These are phyloP conservation scores for Penicillium sp. DNA, from an alignment of 2,329 filamentous ascomycete species.

Conservation along the genomic window DNA sequence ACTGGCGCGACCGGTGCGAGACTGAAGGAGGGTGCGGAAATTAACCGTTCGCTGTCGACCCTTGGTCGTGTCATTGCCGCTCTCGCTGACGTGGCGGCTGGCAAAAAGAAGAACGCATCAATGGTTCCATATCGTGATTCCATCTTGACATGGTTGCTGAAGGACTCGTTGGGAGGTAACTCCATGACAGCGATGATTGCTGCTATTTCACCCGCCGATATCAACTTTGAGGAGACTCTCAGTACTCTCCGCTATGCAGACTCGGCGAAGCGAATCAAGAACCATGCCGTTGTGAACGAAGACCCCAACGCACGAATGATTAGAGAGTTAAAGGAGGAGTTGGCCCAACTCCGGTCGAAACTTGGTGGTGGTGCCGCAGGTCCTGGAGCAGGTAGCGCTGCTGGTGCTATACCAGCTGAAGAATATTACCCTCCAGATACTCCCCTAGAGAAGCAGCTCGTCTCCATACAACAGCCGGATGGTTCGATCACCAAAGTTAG, in stretches of 20 bases:
- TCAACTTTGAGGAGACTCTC: slow-evolving; percentile 98
- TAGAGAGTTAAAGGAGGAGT: slow-evolving; percentile 88
- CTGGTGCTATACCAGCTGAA: slow-evolving; percentile 53
- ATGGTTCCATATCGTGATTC: slow-evolving; percentile 96
- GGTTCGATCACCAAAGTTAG: slow-evolving; percentile 88
- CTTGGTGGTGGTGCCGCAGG: slow-evolving; percentile 55
- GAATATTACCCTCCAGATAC: slow-evolving; percentile 88
- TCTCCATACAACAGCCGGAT: slow-evolving; percentile 80
- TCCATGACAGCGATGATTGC: slow-evolving; percentile 99
- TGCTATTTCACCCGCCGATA: slow-evolving; percentile 93
- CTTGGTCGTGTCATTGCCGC: slow-evolving; percentile 95
- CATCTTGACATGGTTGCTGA: slow-evolving; percentile 88
- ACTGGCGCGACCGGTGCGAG: slow-evolving; percentile 92
- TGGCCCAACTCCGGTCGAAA: slow-evolving; percentile 77
- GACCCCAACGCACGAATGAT: slow-evolving; percentile 99
- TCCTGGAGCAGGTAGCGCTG: slow-evolving; percentile 40
- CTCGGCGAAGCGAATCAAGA: slow-evolving; percentile 98
- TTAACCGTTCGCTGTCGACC: slow-evolving; percentile 92
- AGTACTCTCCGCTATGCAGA: slow-evolving; percentile 94
- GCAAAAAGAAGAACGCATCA: slow-evolving; percentile 63
- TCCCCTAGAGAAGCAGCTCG: slow-evolving; percentile 88
- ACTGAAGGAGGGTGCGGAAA: slow-evolving; percentile 94
- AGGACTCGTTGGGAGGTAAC: slow-evolving; percentile 94
- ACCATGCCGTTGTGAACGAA: slow-evolving; percentile 97
- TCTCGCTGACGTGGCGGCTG: slow-evolving; percentile 77